phyloP scores from a whole-genome alignment of 805 yeast species.

The Suhomyces pyralidae region DNA sequence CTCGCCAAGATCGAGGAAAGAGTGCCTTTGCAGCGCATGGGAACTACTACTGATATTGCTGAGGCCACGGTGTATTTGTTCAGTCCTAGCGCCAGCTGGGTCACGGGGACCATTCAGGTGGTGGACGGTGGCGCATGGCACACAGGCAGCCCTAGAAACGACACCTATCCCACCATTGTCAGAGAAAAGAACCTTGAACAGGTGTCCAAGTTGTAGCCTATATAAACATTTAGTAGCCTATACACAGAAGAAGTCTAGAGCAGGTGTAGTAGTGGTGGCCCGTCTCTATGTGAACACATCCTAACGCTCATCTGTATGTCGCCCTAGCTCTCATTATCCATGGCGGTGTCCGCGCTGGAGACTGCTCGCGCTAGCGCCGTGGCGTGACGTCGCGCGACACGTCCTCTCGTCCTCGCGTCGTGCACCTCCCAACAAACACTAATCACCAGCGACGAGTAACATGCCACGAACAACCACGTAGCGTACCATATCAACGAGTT shows the following conservation, averaged over 20 bases:
- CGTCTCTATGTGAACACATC: not conserved
- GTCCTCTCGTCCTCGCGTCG: not conserved
- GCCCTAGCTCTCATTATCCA: no score
- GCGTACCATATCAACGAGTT: not conserved
- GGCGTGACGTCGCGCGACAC: not conserved
- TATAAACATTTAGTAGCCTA: conserved; percentile 3
- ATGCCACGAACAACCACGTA: not conserved
- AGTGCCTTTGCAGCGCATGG: conserved; percentile 25
- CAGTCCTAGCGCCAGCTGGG: conserved; percentile 25
- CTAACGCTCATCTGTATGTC: not conserved
- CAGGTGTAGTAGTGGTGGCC: not conserved
- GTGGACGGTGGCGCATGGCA: conserved; percentile 31
- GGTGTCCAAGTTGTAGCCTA: conserved; percentile 11
- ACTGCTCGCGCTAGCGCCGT: not conserved
- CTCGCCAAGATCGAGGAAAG: conserved; percentile 2
- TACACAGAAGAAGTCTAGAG: not conserved
- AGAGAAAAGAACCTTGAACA: conserved; percentile 13
- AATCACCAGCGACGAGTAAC: not conserved
- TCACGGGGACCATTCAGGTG: conserved; percentile 24
- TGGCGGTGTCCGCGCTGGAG: no score
- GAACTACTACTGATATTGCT: conserved; percentile 26
- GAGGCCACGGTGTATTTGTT: conserved; percentile 28
- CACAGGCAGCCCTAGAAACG: conserved; percentile 15
- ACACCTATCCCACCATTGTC: conserved; percentile 32
- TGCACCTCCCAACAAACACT: not conserved